Base-by-base conservation (phyloP, 73 alveolate genomes). In the Blepharisma stoltei region DNA sequence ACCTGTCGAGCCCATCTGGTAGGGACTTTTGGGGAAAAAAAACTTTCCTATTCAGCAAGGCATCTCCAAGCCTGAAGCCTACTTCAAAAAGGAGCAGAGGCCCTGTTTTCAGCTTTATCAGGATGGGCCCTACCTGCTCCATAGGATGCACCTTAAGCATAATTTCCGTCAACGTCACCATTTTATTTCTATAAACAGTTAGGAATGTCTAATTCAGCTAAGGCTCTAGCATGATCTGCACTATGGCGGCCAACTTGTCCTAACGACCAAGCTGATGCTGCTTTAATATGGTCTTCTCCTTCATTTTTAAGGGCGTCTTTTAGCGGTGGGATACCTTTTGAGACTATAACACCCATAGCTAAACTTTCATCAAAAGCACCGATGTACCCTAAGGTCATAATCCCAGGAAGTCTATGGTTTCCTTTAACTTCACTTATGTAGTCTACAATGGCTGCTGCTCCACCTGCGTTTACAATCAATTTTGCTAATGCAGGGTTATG, bases 161-260 rank as follows among this genome's bases (percentile, higher is more conserved):
- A n/a, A n/a, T n/a, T n/a, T n/a, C n/a, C n/a, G n/a, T n/a, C n/a
- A n/a, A n/a, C n/a, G n/a, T n/a, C n/a, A n/a, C n/a, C n/a, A n/a
- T n/a, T n/a, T n/a, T n/a, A n/a, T n/a, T n/a, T n/a, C n/a, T n/a
- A n/a, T n/a, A n/a, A n/a, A 71, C 93, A 89, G 27, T 93, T 71
- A 47, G 97, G 97, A 46, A 92, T 97, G 69, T 95, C 99, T 25
- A 98, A 97, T 54, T 95, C 97, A 21, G 99, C 99, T 78, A 97
- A 94, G 7, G 97, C 99, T 71, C 98, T 96, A 0, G 99, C 97
- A 76, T 97, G 99, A 65, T 96, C 98, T 6, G 98, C 88, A 14
- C 98, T 83, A 86, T 97, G 99, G 46, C 99, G 88, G 27, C 99
- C 99, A 25, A 97, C 95, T 87, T 94, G 96, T 23, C 99, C 99